These are phyloP conservation scores for Trypanosoma boissoni DNA, from an alignment of 208 protist genomes.

Conservation along the genomic window DNA sequence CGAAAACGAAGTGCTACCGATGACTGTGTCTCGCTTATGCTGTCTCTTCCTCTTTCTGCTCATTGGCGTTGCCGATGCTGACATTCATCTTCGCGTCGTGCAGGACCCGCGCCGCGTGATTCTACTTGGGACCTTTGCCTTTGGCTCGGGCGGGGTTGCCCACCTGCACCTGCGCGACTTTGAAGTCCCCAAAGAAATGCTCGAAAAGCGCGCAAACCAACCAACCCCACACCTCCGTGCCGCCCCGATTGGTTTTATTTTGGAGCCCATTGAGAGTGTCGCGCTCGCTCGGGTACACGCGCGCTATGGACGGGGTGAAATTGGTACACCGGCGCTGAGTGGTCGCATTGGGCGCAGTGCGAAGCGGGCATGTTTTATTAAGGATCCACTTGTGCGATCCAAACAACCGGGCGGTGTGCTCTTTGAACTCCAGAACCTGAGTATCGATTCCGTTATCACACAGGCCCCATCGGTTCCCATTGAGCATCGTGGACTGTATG, in stretches of 20 bases:
- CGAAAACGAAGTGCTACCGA: not conserved
- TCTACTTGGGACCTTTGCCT: constrained; percentile 25
- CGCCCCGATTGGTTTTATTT: constrained; percentile 22
- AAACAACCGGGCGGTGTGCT: not conserved
- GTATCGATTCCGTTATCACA: not conserved
- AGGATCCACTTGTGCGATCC: constrained; percentile 14
- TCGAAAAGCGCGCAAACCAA: not conserved
- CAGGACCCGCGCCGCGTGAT: constrained; percentile 28
- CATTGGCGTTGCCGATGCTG: constrained; percentile 4
- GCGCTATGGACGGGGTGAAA: constrained; percentile 24
- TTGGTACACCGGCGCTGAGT: not conserved
- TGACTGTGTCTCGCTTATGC: not conserved
- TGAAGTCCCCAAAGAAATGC: constrained; percentile 11
- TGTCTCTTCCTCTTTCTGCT: not conserved
- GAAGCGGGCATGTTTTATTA: constrained; percentile 25
- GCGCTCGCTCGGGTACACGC: constrained; percentile 8
- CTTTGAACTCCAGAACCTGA: constrained; percentile 20
- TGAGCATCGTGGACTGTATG: constrained; percentile 19
- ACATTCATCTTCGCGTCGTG: constrained; percentile 26
- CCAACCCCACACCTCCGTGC: not conserved
- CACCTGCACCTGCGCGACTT: constrained; percentile 2
- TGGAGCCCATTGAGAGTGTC: constrained; percentile 15
- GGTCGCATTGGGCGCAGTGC: not conserved
- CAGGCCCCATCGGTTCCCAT: not conserved
- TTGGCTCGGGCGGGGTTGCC: constrained; percentile 15